Percentiles rank a stretch among this genome's conserved stretches.
Evolutionary conservation across 768 basidiomycete genomes (phyloP).

Genomic region (Phlegmacium glaucopus): DNA sequence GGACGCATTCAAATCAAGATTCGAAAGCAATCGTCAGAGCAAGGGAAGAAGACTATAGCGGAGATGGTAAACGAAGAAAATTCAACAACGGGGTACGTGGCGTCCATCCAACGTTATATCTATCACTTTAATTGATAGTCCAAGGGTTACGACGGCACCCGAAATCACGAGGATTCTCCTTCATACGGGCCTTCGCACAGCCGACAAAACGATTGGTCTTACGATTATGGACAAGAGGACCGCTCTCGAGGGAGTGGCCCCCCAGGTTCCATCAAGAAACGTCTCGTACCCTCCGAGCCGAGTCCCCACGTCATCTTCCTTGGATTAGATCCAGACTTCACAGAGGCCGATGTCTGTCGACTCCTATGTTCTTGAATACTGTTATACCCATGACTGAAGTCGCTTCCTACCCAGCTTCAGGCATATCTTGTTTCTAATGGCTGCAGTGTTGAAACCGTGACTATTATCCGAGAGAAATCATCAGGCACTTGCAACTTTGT

Average conservation of each 20-base stretch:
- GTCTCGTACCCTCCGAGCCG: conserved; percentile 78
- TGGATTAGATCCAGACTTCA: conserved; percentile 88
- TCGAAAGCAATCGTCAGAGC: conserved; percentile 41
- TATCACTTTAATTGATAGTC: not conserved
- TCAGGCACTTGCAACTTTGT: conserved; percentile 92
- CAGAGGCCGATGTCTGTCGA: conserved; percentile 86
- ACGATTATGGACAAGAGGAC: conserved; percentile 51
- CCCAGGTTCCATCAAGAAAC: conserved; percentile 58
- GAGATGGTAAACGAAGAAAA: conserved; percentile 77
- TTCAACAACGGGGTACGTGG: conserved; percentile 70
- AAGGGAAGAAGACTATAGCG: conserved; percentile 67
- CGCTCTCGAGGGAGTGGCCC: conserved; percentile 39
- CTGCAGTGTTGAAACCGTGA: conserved; percentile 81
- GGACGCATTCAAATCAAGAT: conserved; percentile 42
- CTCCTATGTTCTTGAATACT: conserved; percentile 28
- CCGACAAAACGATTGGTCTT: conserved; percentile 35
- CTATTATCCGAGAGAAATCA: conserved; percentile 94
- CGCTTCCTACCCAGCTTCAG: conserved; percentile 61
- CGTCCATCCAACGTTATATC: conserved; percentile 9
- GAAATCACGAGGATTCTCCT: conserved; percentile 53
- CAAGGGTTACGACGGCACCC: conserved; percentile 1
- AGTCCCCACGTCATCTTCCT: conserved; percentile 95
- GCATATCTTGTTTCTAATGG: conserved; percentile 69
- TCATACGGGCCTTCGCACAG: conserved; percentile 12
- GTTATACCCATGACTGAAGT: conserved; percentile 33